These are phyloP conservation scores for Coemansia sp. DNA, from an alignment of 192 early-diverging fungal genomes.

Conservation along the genomic window DNA sequence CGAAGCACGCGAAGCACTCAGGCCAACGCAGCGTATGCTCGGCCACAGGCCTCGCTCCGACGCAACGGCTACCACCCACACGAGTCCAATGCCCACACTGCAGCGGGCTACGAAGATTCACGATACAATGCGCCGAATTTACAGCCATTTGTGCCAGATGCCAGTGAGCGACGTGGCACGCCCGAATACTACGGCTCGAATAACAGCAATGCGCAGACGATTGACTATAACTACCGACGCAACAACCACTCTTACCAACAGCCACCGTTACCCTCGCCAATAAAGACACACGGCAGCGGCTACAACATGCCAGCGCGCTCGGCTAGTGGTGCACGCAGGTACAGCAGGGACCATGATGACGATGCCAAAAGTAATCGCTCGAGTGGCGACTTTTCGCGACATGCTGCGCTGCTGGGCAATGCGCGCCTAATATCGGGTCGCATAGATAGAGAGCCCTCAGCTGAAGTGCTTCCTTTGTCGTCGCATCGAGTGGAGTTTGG, in stretches of 20 bases:
- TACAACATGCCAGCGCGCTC: slow-evolving; percentile 10
- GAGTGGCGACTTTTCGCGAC: neutral
- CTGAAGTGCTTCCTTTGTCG: slow-evolving; percentile 12
- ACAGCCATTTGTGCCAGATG: slow-evolving; percentile 46
- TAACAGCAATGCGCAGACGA: slow-evolving; percentile 4
- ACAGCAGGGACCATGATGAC: slow-evolving; percentile 16
- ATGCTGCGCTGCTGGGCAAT: slow-evolving; percentile 3
- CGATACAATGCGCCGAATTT: slow-evolving; percentile 18
- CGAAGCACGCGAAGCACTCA: slow-evolving; percentile 44
- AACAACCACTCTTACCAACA: slow-evolving; percentile 1
- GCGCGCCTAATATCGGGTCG: slow-evolving; percentile 15
- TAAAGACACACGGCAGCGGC: slow-evolving; percentile 7
- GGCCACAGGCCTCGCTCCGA: slow-evolving; percentile 6
- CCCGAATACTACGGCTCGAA: slow-evolving; percentile 23
- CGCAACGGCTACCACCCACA: slow-evolving; percentile 9
- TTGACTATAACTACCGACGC: slow-evolving; percentile 22
- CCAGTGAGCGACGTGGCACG: slow-evolving; percentile 33
- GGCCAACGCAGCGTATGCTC: slow-evolving; percentile 12
- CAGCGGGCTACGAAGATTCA: slow-evolving; percentile 6
- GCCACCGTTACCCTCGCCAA: neutral
- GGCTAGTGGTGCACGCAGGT: slow-evolving; percentile 19
- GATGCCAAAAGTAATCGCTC: slow-evolving; percentile 7
- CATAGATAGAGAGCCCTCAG: slow-evolving; percentile 18
- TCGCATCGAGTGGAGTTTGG: slow-evolving; percentile 51
- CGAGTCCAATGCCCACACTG: neutral